A percentile compares a stretch with the other conserved stretches of the same genome.
Conservation (phyloP, 2,329 filamentous ascomycete genomes). For the Ophiostoma novo-ulmi region DNA sequence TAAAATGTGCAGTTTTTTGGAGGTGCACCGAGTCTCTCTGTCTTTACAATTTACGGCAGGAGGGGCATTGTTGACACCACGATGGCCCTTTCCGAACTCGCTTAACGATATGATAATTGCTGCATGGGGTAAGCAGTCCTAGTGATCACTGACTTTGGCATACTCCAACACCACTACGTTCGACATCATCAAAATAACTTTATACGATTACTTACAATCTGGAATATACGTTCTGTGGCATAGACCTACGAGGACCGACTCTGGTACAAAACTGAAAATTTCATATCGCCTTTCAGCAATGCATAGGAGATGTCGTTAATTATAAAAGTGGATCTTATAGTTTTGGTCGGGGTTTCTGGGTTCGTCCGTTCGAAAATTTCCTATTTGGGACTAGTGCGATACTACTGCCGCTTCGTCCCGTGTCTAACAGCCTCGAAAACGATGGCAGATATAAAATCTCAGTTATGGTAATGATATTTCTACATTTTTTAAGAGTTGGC, state of each 20-base stretch:
- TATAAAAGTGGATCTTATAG: neutral
- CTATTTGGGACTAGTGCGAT: neutral
- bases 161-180: no score
- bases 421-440: neutral
- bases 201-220: no score
- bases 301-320: neutral
- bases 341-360: neutral
- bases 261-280: neutral
- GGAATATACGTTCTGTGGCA: neutral
- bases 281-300: neutral
- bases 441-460: neutral
- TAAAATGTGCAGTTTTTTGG: neutral
- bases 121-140: no score
- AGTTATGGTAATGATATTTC: neutral
- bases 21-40: neutral
- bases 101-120: neutral
- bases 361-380: neutral
- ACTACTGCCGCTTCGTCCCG: neutral
- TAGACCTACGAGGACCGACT: neutral
- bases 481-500: neutral
- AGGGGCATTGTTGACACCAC: neutral
- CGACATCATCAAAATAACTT: no score
- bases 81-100: neutral
- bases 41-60: neutral
- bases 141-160: no score